Conservation (phyloP, 345 rosid genomes). For the Psidium guajava region DNA sequence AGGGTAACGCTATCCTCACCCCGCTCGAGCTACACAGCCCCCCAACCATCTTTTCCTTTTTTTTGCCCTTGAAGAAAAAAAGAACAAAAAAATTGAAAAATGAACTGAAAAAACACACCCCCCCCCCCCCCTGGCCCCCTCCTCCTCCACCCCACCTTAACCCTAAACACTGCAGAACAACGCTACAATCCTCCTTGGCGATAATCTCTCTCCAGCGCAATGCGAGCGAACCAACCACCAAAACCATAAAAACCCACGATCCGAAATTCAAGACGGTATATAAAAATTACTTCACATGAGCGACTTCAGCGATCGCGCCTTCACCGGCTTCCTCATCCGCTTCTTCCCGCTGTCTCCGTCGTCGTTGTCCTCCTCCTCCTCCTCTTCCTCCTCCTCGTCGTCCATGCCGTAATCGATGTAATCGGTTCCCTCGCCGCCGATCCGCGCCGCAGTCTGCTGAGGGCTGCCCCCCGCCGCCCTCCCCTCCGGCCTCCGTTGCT, state of each 20-base stretch:
- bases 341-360: constrained; percentile 27
- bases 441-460: neutral
- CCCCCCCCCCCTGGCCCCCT: too few relatives aligned
- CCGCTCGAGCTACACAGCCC: neutral
- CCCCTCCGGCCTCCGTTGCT: constrained; percentile 40
- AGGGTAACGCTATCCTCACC: constrained; percentile 15
- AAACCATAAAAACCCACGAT: neutral
- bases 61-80: neutral
- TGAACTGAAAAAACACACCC: too few relatives aligned
- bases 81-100: neutral
- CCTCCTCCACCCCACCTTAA: too few relatives aligned
- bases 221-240: neutral
- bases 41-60: neutral
- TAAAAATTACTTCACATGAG: constrained; percentile 37
- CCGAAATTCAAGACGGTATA: neutral
- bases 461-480: neutral
- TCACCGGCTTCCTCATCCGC: constrained; percentile 67
- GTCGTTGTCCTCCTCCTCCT: constrained; percentile 11
- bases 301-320: constrained; percentile 88
- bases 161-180: neutral
- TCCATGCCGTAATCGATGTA: constrained; percentile 16
- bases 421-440: neutral
- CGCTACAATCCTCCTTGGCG: neutral
- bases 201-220: neutral
- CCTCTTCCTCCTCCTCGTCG: constrained; percentile 19